Conservation (phyloP, 1,139 yeast species). For the Yamadazyma dendronema region DNA sequence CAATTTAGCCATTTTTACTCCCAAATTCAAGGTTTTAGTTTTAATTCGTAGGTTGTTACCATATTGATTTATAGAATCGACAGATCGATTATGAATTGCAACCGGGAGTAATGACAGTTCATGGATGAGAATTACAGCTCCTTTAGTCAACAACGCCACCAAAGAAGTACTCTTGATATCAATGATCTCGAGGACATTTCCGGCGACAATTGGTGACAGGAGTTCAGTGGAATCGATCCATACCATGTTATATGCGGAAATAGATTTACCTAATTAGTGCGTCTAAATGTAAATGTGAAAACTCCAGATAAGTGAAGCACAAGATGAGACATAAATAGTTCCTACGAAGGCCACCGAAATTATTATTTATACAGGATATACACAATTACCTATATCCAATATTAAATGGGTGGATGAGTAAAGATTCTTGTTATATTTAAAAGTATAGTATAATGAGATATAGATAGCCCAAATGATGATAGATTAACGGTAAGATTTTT, state of each 20-base stretch:
- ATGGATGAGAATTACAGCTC: slow-evolving; percentile 28
- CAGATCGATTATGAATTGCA: slow-evolving; percentile 28
- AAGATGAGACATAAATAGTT: no score
- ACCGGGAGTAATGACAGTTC: slow-evolving; percentile 35
- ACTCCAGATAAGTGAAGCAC: no score
- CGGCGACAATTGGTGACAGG: slow-evolving; percentile 27
- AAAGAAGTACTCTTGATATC: slow-evolving; percentile 36
- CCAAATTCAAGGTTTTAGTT: slow-evolving; percentile 18
- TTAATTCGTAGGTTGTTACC: slow-evolving; percentile 29
- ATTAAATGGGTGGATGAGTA: slow-evolving; percentile 1
- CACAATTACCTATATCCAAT: slow-evolving; percentile 7
- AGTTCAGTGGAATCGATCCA: slow-evolving; percentile 36
- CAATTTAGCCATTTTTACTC: slow-evolving; percentile 7
- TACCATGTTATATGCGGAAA: slow-evolving; percentile 32
- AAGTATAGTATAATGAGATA: slow-evolving; percentile 1
- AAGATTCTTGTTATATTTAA: slow-evolving; percentile 1
- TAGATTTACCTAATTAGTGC: no score
- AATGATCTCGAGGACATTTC: slow-evolving; percentile 23
- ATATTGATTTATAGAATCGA: slow-evolving; percentile 33
- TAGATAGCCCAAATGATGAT: not conserved
- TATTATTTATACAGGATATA: slow-evolving; percentile 9
- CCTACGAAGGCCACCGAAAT: not conserved
- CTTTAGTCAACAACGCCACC: slow-evolving; percentile 29
- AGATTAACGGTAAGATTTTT: slow-evolving; percentile 97
- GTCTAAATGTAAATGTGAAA: no score